Conservation (phyloP, 2,329 filamentous ascomycete species). For the Sclerotiophoma versabilis region DNA sequence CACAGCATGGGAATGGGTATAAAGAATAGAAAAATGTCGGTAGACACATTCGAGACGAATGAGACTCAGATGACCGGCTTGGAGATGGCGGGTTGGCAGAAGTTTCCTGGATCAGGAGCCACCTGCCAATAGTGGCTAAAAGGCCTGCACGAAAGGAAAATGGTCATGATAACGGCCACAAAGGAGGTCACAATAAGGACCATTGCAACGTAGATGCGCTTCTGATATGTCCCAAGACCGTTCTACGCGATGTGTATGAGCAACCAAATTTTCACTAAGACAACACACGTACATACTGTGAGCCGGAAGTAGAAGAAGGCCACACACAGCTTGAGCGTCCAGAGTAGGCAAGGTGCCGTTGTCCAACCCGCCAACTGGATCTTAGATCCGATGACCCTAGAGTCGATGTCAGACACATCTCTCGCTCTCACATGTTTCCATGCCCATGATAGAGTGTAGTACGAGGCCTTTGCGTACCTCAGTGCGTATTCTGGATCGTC, state of each 20-base stretch:
- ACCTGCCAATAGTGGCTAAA: conserved; percentile 67
- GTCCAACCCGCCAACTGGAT: conserved; percentile 63
- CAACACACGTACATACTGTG: conserved; percentile 19
- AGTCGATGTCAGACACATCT: conserved; percentile 43
- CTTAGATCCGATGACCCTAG: conserved; percentile 59
- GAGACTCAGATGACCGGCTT: conserved; percentile 18
- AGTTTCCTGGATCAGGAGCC: conserved; percentile 60
- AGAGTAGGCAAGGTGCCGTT: conserved; percentile 60
- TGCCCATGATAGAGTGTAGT: background rate
- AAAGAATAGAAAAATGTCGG: conserved; percentile 65
- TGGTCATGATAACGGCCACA: conserved; percentile 57
- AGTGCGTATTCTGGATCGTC: conserved; percentile 19
- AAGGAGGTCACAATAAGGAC: conserved; percentile 58
- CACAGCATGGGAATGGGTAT: conserved; percentile 66
- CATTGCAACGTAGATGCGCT: conserved; percentile 57
- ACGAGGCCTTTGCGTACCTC: background rate
- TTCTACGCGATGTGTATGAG: conserved; percentile 5
- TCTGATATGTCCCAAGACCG: conserved; percentile 17
- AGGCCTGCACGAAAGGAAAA: conserved; percentile 62
- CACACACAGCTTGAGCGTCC: conserved; percentile 63
- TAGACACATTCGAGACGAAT: conserved; percentile 60
- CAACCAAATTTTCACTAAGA: background rate
- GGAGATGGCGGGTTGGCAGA: conserved; percentile 20
- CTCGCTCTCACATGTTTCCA: background rate
- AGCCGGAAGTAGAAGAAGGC: conserved; percentile 64